These are phyloP conservation scores for Microcera coccophila DNA, from an alignment of 2,329 filamentous ascomycete species.

Conservation along the genomic window DNA sequence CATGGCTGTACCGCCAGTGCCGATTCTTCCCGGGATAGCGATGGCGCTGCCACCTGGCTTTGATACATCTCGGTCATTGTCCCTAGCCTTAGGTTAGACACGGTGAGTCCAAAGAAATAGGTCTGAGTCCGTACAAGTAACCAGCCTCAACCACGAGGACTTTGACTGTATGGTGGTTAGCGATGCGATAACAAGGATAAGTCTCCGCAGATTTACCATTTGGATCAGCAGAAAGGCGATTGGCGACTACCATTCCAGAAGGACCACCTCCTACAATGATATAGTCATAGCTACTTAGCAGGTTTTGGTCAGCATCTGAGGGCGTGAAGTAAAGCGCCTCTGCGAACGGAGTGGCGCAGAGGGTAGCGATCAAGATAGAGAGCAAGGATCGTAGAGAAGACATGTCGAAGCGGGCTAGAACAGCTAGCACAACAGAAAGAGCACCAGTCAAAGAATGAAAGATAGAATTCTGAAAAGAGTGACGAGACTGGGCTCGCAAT, in stretches of 20 bases:
- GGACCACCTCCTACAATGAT: slow-evolving; percentile 37
- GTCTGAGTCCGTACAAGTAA: neutral
- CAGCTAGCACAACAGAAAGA: too few relatives aligned
- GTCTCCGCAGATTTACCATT: slow-evolving; percentile 25
- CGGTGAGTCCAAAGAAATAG: neutral
- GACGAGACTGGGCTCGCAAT: neutral
- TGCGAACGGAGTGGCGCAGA: neutral
- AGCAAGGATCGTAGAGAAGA: slow-evolving; percentile 4
- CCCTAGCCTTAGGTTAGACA: neutral
- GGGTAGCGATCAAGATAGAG: neutral
- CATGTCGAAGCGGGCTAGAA: too few relatives aligned
- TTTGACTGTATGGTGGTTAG: neutral
- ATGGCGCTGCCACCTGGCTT: slow-evolving; percentile 8
- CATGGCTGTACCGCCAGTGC: slow-evolving; percentile 5
- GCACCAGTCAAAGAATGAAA: neutral
- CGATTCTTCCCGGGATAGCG: slow-evolving; percentile 8
- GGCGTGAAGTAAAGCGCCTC: slow-evolving; percentile 5
- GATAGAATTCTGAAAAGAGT: neutral
- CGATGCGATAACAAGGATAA: neutral
- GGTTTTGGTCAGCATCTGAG: slow-evolving; percentile 1
- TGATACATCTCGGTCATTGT: slow-evolving; percentile 10
- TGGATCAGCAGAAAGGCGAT: slow-evolving; percentile 36
- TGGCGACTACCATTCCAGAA: slow-evolving; percentile 39
- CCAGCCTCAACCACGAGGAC: slow-evolving; percentile 9
- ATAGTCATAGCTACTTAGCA: slow-evolving; percentile 23